A percentile compares a stretch with the other conserved stretches of the same genome.
phyloP scores from a whole-genome alignment of 208 protist genomes.

The Crithidia expoeki region DNA sequence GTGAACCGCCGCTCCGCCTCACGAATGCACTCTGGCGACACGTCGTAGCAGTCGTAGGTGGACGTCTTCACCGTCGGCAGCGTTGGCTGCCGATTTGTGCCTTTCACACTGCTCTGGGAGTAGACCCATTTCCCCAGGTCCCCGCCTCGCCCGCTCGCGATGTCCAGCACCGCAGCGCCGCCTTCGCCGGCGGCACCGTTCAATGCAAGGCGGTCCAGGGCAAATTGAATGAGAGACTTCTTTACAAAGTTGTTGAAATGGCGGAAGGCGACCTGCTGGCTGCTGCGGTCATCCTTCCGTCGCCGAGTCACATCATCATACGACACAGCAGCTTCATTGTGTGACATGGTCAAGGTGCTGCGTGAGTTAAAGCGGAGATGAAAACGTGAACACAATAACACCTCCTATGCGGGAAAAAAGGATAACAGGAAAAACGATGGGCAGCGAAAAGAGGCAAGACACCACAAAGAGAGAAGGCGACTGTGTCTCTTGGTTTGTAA shows the following conservation, averaged over 20 bases:
- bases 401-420: too few species aligned
- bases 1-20: slow-evolving; percentile 72
- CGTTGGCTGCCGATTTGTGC: background rate
- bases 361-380: background rate
- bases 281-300: slow-evolving; percentile 62
- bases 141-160: slow-evolving; percentile 81
- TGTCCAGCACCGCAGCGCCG: slow-evolving; percentile 59
- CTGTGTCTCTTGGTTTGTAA: too few species aligned
- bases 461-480: too few species aligned
- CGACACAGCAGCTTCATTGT: slow-evolving; percentile 43
- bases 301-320: slow-evolving; percentile 71
- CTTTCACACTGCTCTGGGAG: slow-evolving; percentile 57
- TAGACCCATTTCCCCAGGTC: slow-evolving; percentile 92
- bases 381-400: too few species aligned
- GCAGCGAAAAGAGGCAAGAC: too few species aligned
- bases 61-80: slow-evolving; percentile 17
- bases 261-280: slow-evolving; percentile 74
- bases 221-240: slow-evolving; percentile 79
- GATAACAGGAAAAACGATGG: too few species aligned
- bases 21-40: slow-evolving; percentile 70
- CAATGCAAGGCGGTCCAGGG: slow-evolving; percentile 47
- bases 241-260: slow-evolving; percentile 92
- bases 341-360: slow-evolving; percentile 6
- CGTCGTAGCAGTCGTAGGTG: slow-evolving; percentile 74
- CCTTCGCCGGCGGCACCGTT: slow-evolving; percentile 12